Conservation (phyloP, 1,284 basidiomycete genomes). For the Ganoderma multipileum region DNA sequence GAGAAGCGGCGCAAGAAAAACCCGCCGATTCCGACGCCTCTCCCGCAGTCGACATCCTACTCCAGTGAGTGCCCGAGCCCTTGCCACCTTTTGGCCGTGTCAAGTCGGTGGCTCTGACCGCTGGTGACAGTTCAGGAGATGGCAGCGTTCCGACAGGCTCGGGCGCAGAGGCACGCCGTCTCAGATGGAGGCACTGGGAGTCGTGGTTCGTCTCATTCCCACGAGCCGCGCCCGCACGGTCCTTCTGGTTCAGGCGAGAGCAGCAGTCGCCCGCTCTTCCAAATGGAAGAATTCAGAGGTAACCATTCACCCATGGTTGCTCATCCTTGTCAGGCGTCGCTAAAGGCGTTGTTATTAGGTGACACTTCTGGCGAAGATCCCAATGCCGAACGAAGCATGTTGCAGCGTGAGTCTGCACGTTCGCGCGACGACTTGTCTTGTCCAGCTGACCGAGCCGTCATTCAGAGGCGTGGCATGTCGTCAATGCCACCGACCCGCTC, state of each 20-base stretch:
- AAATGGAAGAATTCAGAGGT: slow-evolving; percentile 28
- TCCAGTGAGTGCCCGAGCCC: slow-evolving; percentile 30
- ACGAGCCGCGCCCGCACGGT: slow-evolving; percentile 34
- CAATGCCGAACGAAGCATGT: slow-evolving; percentile 36
- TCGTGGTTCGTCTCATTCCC: slow-evolving; percentile 41
- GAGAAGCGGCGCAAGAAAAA: slow-evolving; percentile 41
- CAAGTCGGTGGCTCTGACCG: slow-evolving; percentile 10
- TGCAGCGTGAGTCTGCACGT: slow-evolving; percentile 38
- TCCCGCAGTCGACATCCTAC: slow-evolving; percentile 32
- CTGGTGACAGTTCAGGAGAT: slow-evolving; percentile 32
- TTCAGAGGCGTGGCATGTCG: slow-evolving; percentile 75
- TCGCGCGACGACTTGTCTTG: not conserved
- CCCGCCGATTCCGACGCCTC: slow-evolving; percentile 30
- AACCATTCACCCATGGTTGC: not conserved
- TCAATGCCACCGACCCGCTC: slow-evolving; percentile 67
- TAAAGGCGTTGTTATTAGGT: slow-evolving; percentile 10
- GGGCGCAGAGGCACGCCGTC: slow-evolving; percentile 32
- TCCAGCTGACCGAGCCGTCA: slow-evolving; percentile 11
- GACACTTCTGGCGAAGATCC: slow-evolving; percentile 31
- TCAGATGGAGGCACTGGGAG: slow-evolving; percentile 38
- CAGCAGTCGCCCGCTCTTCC: slow-evolving; percentile 30
- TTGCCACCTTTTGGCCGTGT: not conserved
- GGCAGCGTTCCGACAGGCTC: slow-evolving; percentile 35
- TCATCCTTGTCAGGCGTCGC: not conserved
- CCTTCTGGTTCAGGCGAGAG: slow-evolving; percentile 28